Evolutionary conservation across 208 protist species (phyloP), one percentile per base, ranked within the genome.

Genomic region (Wallacemonas sp.): DNA sequence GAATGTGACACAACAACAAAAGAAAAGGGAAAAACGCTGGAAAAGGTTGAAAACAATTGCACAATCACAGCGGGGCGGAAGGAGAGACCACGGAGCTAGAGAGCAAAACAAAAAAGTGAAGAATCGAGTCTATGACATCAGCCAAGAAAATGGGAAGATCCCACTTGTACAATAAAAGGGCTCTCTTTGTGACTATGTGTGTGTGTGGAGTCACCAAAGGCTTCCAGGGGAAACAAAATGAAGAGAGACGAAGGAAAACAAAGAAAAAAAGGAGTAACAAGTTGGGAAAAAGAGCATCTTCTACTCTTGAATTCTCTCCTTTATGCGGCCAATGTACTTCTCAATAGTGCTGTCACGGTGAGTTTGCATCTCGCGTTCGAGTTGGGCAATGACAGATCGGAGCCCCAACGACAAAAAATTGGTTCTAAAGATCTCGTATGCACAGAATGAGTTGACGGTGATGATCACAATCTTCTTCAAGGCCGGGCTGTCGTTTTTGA

Each of bases 361-460:
- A 22, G 71, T 70, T 14, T 44, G 62, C 33, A 72, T 59, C 45
- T 83, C 72, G 33, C 79, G 63, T 53, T 88, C 79, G 11, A 95
- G 51, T 19, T 90, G 69, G 11, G 41, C 62, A 31, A 96, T 84
- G 39, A 80, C 70, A 47, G 77, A 62, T 30, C 66, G 59, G 30
- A 96, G 62, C 4, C 84, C 79, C 28, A 86, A 62, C 27, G 58
- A 30, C 26, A 91, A 33, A 64, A 98, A 87, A 24, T 72, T 75
- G 15, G 55, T 58, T 19, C 80, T 70, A 49, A 94, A 97, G 14
- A 94, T 62, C 8, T 94, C 75, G 65, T 96, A 96, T n/a, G 61
- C 44, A 63, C 88, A 97, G 46, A 97, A 96, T 14, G 95, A 92
- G 49, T 88, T 94, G 30, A 98, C 77, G 1, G 94, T 94, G 27